phyloP scores from a whole-genome alignment of 331 rosid species.

The Ulmus americana region DNA sequence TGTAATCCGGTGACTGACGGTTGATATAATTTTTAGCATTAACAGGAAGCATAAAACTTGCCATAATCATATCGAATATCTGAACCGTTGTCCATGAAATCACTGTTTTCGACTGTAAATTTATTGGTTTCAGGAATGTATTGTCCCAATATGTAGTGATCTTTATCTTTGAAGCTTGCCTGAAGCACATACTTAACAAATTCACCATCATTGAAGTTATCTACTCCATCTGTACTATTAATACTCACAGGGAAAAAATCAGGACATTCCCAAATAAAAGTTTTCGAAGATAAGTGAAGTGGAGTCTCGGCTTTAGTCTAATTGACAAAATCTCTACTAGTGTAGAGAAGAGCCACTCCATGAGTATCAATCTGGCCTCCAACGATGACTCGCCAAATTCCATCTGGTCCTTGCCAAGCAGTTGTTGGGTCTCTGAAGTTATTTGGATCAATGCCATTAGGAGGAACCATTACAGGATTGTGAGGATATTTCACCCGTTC shows the following conservation, averaged over 20 bases:
- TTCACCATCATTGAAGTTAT: conserved; percentile 9
- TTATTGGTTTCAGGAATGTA: conserved; percentile 19
- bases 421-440: conserved; percentile 44
- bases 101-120: conserved; percentile 11
- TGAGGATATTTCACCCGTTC: conserved; percentile 37
- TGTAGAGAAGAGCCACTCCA: conserved; percentile 31
- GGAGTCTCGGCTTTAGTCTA: conserved; percentile 31
- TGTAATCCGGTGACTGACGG: no score
- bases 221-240: conserved; percentile 20
- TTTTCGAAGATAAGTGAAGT: conserved; percentile 19
- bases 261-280: conserved; percentile 45
- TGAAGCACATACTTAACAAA: conserved; percentile 35
- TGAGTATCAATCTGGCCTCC: conserved; percentile 23
- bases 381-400: conserved; percentile 32
- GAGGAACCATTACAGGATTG: conserved; percentile 31
- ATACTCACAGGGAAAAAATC: conserved; percentile 36
- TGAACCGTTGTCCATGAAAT: conserved; percentile 19
- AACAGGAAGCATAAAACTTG: conserved; percentile 40
- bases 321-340: conserved; percentile 31
- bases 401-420: conserved; percentile 40
- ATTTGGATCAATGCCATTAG: conserved; percentile 10
- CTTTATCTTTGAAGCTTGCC: conserved; percentile 34
- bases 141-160: conserved; percentile 32
- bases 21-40: no score
- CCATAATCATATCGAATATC: conserved; percentile 40